These are phyloP conservation scores for Leccinum subrobustum DNA, from an alignment of 1,284 basidiomycete species.

Conservation along the genomic window DNA sequence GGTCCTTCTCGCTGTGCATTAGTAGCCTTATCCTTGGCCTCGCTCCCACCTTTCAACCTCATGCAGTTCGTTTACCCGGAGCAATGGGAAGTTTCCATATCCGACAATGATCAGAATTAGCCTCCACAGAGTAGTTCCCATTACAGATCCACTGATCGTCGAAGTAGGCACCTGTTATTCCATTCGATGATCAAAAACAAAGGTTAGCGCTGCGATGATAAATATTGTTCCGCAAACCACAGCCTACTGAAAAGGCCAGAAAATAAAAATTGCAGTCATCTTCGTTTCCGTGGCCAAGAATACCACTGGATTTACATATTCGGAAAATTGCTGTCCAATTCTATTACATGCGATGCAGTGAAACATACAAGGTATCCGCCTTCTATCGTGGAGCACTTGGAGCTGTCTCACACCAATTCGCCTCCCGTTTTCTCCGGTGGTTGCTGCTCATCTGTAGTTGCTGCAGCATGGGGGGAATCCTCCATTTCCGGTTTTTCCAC, in stretches of 20 bases:
- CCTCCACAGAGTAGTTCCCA: neutral
- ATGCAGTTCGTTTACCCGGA: neutral
- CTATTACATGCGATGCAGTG: neutral
- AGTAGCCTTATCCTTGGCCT: neutral
- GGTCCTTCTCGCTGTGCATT: neutral
- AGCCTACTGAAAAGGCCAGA: neutral
- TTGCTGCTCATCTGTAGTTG: neutral
- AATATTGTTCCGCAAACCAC: neutral
- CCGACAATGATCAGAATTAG: neutral
- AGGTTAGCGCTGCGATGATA: too few relatives aligned
- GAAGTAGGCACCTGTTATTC: too few relatives aligned
- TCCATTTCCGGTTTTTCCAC: constrained; percentile 11
- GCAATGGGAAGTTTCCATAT: neutral
- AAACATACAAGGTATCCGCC: neutral
- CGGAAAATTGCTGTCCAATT: neutral
- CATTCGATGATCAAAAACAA: too few relatives aligned
- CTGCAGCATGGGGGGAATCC: neutral
- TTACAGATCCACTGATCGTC: neutral
- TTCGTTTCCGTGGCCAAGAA: neutral
- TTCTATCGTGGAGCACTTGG: constrained; percentile 4
- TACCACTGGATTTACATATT: neutral
- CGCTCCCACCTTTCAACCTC: neutral
- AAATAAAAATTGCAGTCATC: neutral
- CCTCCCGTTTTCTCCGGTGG: constrained; percentile 10
- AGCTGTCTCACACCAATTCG: neutral